Base-by-base conservation (phyloP, 495 filamentous ascomycete genomes). In the Aspergillus nidulans region DNA sequence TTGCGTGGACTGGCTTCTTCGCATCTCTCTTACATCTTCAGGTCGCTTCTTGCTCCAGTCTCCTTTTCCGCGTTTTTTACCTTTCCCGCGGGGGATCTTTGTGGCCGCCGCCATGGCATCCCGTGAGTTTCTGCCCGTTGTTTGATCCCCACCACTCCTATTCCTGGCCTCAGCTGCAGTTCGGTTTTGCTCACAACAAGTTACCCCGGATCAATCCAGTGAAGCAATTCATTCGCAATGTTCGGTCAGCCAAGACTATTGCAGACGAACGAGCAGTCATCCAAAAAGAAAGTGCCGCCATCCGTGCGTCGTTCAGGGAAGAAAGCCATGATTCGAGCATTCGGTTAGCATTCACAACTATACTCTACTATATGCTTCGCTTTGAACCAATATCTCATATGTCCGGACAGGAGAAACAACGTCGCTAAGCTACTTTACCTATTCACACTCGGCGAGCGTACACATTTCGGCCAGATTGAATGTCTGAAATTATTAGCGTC, bases 211-310 rank as follows among this genome's bases (percentile, higher is more conserved):
- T 44, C 34, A 55, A 59, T 48, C 23, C 63, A 97, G 92, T 98
- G 70, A 98, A 98, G 77, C 92, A 97, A 79, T 98, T 98, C 77
- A 98, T 98, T 74, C 91, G 94, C 68, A 96, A 96, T 77, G 94
- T 98, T 60, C 90, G 94, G 65, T 92, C 92, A 41, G 89, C 94
- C 49, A 98, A 98, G 81, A 98, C 94, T 26, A 94, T 98, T 66
- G 95, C 95, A 65, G 94, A 98, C 72, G 94, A 98, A 78, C 85
- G 94, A 63, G 91, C 92, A 21, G 94, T 97, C 23, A 94, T 98
- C 55, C 94, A 97, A 64, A 98, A 98, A 71, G 94, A 98, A 76
- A 97, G 94, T 73, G 95, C 94, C 49, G 88, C 92, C 43, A 97
- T 98, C 64, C 80, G 94, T 71, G 90, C 94, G 55, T 97, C 92